Base-by-base conservation (phyloP, 208 protist species). In the Acanthamoeba lenticulata region DNA sequence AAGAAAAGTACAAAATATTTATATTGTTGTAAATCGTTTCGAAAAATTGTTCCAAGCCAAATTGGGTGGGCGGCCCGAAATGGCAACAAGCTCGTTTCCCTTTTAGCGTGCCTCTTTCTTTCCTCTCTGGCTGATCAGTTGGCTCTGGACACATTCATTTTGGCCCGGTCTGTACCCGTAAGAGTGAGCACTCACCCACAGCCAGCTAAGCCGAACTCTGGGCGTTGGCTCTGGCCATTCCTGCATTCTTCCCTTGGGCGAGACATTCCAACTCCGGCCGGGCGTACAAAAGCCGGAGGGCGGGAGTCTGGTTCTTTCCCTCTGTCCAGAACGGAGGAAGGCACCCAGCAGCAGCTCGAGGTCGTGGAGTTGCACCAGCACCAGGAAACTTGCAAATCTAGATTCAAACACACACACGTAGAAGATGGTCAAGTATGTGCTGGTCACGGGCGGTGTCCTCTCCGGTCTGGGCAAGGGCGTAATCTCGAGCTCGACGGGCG, bases 381-480 rank as follows among this genome's bases (percentile, higher is more conserved):
- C 5, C 60, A 34, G 49, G 19, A 9, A 9, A 57, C n/a, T 24
- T 62, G 29, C 15, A 62, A 15, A 62, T 15, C n/a, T n/a, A n/a
- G 49, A 42, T 74, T 27, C 13, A 74, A 67, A 67, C 57, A 42
- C 34, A 9, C 24, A 32, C 36, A 45, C 11, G 24, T 21, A 11
- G 38, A 83, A 34, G 15, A 83, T 83, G 74, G 74, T 93, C 49
- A 97, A 97, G 97, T 99, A 99, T 95, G 95, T 99, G 34, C 95
- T 99, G 13, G 99, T 99, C 27, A 99, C 98, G 29, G 99, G 99
- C 92, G 99, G 99, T 67, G 99, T 99, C 44, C 99, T 99, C 86
- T 99, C 97, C 95, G 99, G 99, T 32, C 97, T 99, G 32, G 99
- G 99, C 79, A 99, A 99, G 95, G 99, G 98, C 65, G 96, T 99